Conservation (phyloP, 2,329 filamentous ascomycete genomes). For the Ophiocordyceps camponoti-floridani region DNA sequence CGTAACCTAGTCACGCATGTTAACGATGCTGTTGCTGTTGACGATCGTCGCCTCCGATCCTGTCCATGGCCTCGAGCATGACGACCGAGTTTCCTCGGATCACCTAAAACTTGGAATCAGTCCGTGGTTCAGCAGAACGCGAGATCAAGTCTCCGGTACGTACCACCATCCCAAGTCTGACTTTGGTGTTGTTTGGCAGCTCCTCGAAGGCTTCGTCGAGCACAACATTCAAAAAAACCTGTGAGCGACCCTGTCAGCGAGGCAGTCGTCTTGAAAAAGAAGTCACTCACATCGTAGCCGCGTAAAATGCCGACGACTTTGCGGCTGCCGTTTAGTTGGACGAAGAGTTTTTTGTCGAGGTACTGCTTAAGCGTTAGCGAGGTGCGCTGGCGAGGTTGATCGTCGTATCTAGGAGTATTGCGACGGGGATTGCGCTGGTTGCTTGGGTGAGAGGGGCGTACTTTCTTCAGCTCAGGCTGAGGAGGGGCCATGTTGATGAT, state of each 20-base stretch:
- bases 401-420: not conserved
- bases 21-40: constrained; percentile 16
- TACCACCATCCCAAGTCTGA: constrained; percentile 82
- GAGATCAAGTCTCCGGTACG: constrained; percentile 14
- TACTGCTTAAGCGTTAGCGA: constrained; percentile 42
- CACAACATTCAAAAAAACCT: constrained; percentile 98
- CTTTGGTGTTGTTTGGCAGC: constrained; percentile 80
- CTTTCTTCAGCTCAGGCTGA: constrained; percentile 98
- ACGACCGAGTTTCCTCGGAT: constrained; percentile 97
- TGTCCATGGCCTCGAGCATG: constrained; percentile 75
- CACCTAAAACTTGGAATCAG: constrained; percentile 33
- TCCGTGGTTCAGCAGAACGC: not conserved
- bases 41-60: constrained; percentile 45
- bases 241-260: not conserved
- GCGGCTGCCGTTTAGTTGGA: constrained; percentile 92
- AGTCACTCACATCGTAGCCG: constrained; percentile 70
- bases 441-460: constrained; percentile 16
- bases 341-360: constrained; percentile 96
- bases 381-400: not conserved
- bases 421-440: not conserved
- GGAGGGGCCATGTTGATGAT: constrained; percentile 77
- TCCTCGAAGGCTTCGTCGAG: constrained; percentile 94
- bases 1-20: constrained; percentile 1
- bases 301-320: constrained; percentile 90
- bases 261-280: not conserved